Conservation (phyloP, 2,329 filamentous ascomycete genomes). For the Penicillium verrucosum region DNA sequence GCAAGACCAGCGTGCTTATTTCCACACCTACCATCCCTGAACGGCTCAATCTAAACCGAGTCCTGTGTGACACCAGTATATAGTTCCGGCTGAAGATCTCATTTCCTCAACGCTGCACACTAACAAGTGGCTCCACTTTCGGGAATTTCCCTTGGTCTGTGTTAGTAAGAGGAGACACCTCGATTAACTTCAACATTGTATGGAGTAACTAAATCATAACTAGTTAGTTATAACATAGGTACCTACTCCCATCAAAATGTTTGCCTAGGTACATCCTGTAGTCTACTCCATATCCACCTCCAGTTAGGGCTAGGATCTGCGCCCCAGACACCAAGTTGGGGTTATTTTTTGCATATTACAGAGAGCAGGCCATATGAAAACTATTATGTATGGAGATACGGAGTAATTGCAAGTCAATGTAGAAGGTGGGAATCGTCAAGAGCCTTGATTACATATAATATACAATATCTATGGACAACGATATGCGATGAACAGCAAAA, state of each 20-base stretch:
- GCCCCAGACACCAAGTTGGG: not conserved
- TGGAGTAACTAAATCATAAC: not conserved
- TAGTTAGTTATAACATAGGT: not conserved
- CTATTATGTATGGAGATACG: too few species aligned
- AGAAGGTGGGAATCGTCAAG: not conserved
- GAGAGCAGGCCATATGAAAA: not conserved
- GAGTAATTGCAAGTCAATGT: not conserved
- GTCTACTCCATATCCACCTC: not conserved
- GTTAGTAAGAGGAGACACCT: too few species aligned
- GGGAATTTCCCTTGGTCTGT: conserved; percentile 3
- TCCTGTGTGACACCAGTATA: not conserved
- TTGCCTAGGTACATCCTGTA: not conserved
- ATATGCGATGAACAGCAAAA: not conserved
- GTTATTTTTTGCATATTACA: not conserved
- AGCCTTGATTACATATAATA: too few species aligned
- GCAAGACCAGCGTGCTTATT: not conserved
- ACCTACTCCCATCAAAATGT: not conserved
- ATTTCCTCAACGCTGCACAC: not conserved
- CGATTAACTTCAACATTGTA: not conserved
- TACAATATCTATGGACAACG: not conserved
- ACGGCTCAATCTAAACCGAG: not conserved
- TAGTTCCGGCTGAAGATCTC: not conserved
- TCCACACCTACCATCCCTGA: not conserved
- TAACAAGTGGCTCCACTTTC: conserved; percentile 1
- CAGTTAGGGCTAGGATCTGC: not conserved